Evolutionary conservation across 495 filamentous ascomycete species (phyloP).

Genomic region (Aspergillus nidulans): DNA sequence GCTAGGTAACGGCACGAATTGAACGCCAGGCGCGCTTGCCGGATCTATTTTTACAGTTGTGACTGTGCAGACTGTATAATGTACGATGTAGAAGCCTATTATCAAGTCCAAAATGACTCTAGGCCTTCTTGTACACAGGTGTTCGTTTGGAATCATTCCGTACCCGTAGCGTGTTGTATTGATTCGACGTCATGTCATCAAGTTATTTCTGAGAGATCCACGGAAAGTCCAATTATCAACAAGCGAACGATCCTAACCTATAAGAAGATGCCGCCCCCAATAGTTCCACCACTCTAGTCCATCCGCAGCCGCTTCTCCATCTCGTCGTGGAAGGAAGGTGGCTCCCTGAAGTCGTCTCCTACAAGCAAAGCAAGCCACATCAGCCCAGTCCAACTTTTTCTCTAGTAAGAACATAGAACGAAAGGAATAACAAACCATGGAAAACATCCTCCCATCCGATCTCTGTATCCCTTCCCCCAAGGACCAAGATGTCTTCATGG

Average conservation of each 20-base stretch:
- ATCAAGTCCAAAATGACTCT: no score
- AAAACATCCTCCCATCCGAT: conserved; percentile 92
- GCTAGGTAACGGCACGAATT: neutral
- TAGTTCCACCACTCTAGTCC: conserved; percentile 49
- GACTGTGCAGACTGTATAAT: neutral
- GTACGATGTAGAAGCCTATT: no score
- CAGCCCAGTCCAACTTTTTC: neutral
- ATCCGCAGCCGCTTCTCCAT: conserved; percentile 86
- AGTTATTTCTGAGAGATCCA: no score
- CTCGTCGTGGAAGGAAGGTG: conserved; percentile 77
- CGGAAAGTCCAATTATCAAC: conserved; percentile 6
- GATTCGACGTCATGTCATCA: neutral
- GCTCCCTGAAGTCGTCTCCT: conserved; percentile 60
- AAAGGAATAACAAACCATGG: conserved; percentile 35
- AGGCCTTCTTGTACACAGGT: neutral
- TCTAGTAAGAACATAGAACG: neutral
- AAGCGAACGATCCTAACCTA: conserved; percentile 8
- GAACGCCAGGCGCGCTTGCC: neutral
- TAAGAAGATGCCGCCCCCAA: neutral
- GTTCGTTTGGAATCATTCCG: neutral
- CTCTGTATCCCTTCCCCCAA: conserved; percentile 65
- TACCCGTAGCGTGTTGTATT: neutral
- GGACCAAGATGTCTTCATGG: conserved; percentile 72
- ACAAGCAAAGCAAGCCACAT: neutral
- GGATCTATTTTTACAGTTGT: neutral